Percentiles rank a stretch among this genome's conserved stretches.
phyloP scores from a whole-genome alignment of 306 rosid genomes.

The Acacia melanoxylon region DNA sequence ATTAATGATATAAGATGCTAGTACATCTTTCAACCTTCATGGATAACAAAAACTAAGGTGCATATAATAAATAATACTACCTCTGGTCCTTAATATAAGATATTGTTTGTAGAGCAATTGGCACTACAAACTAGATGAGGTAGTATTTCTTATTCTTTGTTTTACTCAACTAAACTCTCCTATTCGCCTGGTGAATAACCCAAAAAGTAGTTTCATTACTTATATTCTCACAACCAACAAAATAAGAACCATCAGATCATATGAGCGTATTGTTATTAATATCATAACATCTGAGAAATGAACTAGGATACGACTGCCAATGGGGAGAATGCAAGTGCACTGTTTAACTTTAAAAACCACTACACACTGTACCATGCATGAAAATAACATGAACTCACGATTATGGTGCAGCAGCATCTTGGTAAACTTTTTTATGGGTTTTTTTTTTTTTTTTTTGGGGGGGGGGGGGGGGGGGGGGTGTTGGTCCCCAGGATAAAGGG shows the following conservation, averaged over 20 bases:
- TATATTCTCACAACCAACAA: neutral
- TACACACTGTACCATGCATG: neutral
- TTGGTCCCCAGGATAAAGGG: neutral
- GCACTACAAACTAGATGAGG: no score
- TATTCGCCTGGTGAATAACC: neutral
- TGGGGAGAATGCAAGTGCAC: neutral
- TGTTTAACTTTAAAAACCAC: neutral
- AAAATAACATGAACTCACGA: neutral
- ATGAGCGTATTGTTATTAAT: neutral
- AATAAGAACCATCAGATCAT: neutral
- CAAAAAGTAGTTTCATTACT: neutral
- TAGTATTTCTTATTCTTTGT: neutral
- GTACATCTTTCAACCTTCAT: neutral
- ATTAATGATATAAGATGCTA: neutral
- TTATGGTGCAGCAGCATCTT: neutral
- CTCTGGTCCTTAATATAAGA: no score
- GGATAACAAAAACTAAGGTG: neutral
- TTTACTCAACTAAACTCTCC: neutral
- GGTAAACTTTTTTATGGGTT: no score
- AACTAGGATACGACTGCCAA: neutral
- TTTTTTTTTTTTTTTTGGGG: no score
- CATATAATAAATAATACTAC: neutral
- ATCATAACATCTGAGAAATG: neutral
- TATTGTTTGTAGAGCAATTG: no score
- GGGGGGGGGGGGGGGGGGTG: no score